Percentiles rank a stretch among this genome's conserved stretches.
Conservation (phyloP, 306 rosid species). For the Urtica urens region DNA sequence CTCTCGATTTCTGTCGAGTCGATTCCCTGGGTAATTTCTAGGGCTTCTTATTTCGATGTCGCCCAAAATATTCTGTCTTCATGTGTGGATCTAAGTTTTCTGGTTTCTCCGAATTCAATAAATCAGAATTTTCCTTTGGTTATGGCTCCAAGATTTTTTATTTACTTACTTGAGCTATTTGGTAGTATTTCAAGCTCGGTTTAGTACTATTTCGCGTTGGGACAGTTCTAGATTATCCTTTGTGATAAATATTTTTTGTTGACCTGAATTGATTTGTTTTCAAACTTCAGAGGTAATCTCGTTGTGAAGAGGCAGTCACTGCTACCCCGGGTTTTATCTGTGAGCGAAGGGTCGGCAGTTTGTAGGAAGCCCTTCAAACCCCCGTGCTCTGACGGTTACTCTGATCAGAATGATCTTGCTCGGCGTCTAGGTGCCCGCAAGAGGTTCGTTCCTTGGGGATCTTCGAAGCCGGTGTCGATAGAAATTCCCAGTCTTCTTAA, state of each 20-base stretch:
- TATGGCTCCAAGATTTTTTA: too few relatives aligned
- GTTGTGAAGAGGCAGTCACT: conserved; percentile 66
- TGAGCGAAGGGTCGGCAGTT: conserved; percentile 44
- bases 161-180: too few relatives aligned
- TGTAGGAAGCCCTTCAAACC: conserved; percentile 91
- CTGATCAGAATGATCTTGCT: conserved; percentile 37
- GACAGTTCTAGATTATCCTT: background rate
- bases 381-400: conserved; percentile 48
- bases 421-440: conserved; percentile 82
- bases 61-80: conserved; percentile 6
- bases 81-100: background rate
- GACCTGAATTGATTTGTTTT: background rate
- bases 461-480: conserved; percentile 31
- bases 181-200: background rate
- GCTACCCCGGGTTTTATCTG: conserved; percentile 77
- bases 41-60: background rate
- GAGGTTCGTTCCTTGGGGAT: conserved; percentile 92
- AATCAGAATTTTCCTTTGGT: background rate
- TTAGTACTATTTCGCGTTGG: background rate
- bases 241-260: background rate
- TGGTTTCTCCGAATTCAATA: background rate
- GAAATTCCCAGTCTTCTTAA: conserved; percentile 25
- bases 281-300: conserved; percentile 50
- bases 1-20: background rate
- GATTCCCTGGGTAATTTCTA: background rate